Evolutionary conservation across 768 basidiomycete species (phyloP).

Genomic region (Strobilomyces confusus): DNA sequence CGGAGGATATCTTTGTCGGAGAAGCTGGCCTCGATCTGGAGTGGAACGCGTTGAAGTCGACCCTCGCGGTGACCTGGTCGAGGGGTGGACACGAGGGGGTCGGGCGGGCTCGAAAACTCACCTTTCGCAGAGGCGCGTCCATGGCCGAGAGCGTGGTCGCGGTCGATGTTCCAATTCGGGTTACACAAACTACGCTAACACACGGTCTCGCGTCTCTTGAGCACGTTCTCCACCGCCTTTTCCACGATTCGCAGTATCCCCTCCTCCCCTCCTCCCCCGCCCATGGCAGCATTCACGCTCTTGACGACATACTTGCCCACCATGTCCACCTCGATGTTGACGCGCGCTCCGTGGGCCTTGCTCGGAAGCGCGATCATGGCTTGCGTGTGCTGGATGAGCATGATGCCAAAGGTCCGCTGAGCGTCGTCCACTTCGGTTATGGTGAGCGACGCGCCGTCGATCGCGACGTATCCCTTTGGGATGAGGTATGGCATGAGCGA

Average conservation of each 20-base stretch:
- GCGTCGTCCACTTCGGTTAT: slow-evolving; percentile 72
- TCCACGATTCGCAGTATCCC: slow-evolving; percentile 48
- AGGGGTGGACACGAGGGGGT: slow-evolving; percentile 11
- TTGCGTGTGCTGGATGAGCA: slow-evolving; percentile 96
- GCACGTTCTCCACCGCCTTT: slow-evolving; percentile 52
- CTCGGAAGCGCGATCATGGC: slow-evolving; percentile 74
- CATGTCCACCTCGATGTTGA: slow-evolving; percentile 96
- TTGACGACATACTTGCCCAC: slow-evolving; percentile 90
- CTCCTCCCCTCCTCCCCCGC: slow-evolving; percentile 46
- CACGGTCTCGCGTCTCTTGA: background rate
- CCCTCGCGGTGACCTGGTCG: slow-evolving; percentile 49
- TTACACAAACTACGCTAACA: background rate
- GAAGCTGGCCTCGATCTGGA: slow-evolving; percentile 46
- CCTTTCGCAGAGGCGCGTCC: slow-evolving; percentile 46
- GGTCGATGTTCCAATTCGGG: background rate
- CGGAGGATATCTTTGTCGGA: slow-evolving; percentile 41
- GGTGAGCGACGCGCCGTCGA: slow-evolving; percentile 94
- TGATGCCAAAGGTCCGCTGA: slow-evolving; percentile 70
- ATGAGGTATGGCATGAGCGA: slow-evolving; percentile 80
- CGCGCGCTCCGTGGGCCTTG: slow-evolving; percentile 73
- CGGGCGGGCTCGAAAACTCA: slow-evolving; percentile 19
- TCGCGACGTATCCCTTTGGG: slow-evolving; percentile 89
- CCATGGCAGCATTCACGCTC: slow-evolving; percentile 67
- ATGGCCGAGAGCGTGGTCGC: too few relatives aligned
- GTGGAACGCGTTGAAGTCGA: slow-evolving; percentile 38